A percentile compares a stretch with the other conserved stretches of the same genome.
phyloP scores from a whole-genome alignment of 345 rosid genomes.

The Lenwebbia sp. region DNA sequence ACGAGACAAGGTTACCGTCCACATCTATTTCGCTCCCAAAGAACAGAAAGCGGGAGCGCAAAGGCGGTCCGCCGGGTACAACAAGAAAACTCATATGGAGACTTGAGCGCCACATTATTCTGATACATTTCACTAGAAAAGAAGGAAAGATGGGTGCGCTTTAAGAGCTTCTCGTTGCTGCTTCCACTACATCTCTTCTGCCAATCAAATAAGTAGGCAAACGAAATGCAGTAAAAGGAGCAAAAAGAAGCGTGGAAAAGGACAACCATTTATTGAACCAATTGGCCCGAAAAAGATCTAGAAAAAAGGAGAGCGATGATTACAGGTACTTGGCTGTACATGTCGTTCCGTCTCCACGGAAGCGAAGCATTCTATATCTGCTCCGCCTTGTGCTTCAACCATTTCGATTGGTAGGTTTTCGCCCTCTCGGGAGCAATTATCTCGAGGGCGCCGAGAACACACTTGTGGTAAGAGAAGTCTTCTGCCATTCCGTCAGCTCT shows the following conservation, averaged over 20 bases:
- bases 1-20: not conserved
- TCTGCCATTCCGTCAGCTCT: slow-evolving; percentile 62
- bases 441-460: slow-evolving; percentile 61
- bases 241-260: slow-evolving; percentile 81
- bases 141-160: slow-evolving; percentile 14
- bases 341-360: not conserved
- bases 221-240: slow-evolving; percentile 71
- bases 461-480: slow-evolving; percentile 85
- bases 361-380: not conserved
- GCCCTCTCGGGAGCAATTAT: slow-evolving; percentile 56
- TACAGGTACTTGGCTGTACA: not conserved
- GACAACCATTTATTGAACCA: slow-evolving; percentile 4
- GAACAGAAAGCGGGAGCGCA: not conserved
- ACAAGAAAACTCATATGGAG: not conserved
- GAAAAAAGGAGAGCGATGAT: not conserved
- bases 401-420: slow-evolving; percentile 30
- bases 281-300: not conserved
- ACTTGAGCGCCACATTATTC: not conserved
- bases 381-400: slow-evolving; percentile 1
- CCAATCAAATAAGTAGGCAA: slow-evolving; percentile 29
- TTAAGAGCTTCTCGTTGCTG: slow-evolving; percentile 94
- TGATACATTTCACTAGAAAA: not conserved
- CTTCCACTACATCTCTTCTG: slow-evolving; percentile 81
- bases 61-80: not conserved
- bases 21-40: not conserved